Conservation (phyloP, 1,284 basidiomycete species). For the Thelephora terrestris region DNA sequence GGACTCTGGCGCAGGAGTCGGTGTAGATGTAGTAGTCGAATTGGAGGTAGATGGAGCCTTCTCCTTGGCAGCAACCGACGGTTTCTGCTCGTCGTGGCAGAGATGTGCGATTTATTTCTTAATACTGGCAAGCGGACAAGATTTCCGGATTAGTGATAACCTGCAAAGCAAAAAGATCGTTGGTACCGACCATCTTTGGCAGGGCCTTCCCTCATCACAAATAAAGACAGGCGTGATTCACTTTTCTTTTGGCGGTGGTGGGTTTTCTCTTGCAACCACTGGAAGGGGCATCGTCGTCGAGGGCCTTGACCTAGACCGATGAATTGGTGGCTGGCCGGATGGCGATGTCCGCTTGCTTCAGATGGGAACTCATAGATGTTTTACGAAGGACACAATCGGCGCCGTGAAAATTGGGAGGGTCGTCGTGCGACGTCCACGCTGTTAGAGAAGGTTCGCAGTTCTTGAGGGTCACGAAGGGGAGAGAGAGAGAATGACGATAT, state of each 20-base stretch:
- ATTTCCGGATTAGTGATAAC: constrained; percentile 2
- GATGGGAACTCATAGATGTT: background rate
- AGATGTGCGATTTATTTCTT: constrained; percentile 88
- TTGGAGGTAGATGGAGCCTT: constrained; percentile 24
- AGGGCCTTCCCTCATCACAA: constrained; percentile 87
- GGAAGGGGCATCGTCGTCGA: constrained; percentile 6
- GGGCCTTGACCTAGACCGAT: background rate
- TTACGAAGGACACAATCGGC: too few relatives aligned
- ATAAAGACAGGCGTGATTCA: constrained; percentile 89
- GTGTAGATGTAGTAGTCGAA: constrained; percentile 18
- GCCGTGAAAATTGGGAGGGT: too few relatives aligned
- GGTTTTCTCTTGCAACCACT: constrained; percentile 35
- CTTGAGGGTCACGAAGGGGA: too few relatives aligned
- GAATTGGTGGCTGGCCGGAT: background rate
- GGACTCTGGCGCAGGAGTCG: constrained; percentile 25
- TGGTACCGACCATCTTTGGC: constrained; percentile 66
- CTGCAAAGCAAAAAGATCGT: constrained; percentile 2
- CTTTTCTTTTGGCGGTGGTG: constrained; percentile 54
- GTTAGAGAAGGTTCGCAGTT: too few relatives aligned
- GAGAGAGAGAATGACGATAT: too few relatives aligned
- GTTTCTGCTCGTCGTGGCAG: constrained; percentile 78
- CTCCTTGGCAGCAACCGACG: constrained; percentile 28
- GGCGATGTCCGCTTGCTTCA: constrained; percentile 1
- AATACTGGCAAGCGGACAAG: constrained; percentile 40
- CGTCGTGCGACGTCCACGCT: too few relatives aligned